Conservation (phyloP, 176 grass and related monocot genomes). For the Oryza rufipogon region DNA sequence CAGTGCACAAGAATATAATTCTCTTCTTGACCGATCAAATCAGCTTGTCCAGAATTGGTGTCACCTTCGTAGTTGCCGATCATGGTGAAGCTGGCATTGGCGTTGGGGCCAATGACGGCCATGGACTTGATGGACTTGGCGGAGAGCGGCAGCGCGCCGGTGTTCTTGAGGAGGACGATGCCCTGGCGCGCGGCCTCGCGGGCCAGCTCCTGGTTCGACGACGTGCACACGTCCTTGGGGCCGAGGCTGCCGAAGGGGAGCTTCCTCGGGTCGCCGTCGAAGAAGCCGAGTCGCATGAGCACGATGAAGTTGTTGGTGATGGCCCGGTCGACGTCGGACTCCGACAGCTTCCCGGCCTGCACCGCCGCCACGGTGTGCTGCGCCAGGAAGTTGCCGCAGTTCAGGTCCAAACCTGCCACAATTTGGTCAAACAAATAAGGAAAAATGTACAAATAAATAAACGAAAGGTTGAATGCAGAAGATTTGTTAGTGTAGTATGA, state of each 20-base stretch:
- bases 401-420: conserved; percentile 76
- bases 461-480: not conserved
- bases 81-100: conserved; percentile 91
- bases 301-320: conserved; percentile 90
- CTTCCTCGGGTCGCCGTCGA: conserved; percentile 80
- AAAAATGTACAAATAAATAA: not conserved
- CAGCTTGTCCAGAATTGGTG: not conserved
- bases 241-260: conserved; percentile 67
- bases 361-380: conserved; percentile 71
- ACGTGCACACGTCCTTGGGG: conserved; percentile 79
- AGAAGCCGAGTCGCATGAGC: conserved; percentile 87
- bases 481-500: not conserved
- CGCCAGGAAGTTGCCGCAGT: conserved; percentile 79
- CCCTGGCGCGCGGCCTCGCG: conserved; percentile 82
- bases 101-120: conserved; percentile 94
- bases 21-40: not conserved
- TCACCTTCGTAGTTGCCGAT: conserved; percentile 95
- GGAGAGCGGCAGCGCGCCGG: conserved; percentile 58
- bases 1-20: not conserved
- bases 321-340: conserved; percentile 71
- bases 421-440: not conserved
- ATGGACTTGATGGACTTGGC: conserved; percentile 62
- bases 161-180: conserved; percentile 97
- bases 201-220: conserved; percentile 74
- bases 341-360: conserved; percentile 64